Conservation (phyloP, 345 rosid genomes). For the Hibiscus tridactylites region DNA sequence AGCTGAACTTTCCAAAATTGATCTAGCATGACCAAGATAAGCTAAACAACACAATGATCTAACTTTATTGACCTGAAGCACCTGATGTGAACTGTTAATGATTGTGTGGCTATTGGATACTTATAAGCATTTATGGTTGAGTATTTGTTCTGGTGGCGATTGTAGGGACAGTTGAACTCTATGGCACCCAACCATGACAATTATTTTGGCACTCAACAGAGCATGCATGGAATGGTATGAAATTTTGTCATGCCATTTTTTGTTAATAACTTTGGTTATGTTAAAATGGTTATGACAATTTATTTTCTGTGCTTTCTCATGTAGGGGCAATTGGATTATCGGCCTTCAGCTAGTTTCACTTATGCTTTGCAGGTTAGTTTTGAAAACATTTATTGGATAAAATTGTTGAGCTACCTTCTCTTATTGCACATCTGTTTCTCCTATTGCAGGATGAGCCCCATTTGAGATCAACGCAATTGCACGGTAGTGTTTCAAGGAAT, state of each 20-base stretch:
- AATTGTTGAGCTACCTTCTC: background rate
- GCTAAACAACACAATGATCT: too few species aligned
- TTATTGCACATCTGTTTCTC: background rate
- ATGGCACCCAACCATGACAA: constrained; percentile 37
- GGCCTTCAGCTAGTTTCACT: constrained; percentile 42
- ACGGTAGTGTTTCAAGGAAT: constrained; percentile 47
- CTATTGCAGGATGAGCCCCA: constrained; percentile 44
- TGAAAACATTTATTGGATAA: background rate
- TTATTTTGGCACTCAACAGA: constrained; percentile 45
- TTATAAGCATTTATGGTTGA: background rate
- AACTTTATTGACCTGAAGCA: background rate
- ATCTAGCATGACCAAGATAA: too few species aligned
- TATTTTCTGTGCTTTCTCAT: background rate
- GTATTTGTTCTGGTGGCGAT: constrained; percentile 1
- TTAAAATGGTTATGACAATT: background rate
- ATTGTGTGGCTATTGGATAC: background rate
- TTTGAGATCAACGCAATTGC: constrained; percentile 51
- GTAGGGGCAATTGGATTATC: constrained; percentile 55
- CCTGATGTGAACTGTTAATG: background rate
- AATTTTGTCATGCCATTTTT: background rate
- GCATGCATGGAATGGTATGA: constrained; percentile 48
- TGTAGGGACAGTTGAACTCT: constrained; percentile 47
- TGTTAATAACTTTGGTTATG: background rate
- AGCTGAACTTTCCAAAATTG: too few species aligned
- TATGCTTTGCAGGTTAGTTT: constrained; percentile 48